These are phyloP conservation scores for Glonium stellatum DNA, from an alignment of 495 filamentous ascomycete genomes.

Conservation along the genomic window DNA sequence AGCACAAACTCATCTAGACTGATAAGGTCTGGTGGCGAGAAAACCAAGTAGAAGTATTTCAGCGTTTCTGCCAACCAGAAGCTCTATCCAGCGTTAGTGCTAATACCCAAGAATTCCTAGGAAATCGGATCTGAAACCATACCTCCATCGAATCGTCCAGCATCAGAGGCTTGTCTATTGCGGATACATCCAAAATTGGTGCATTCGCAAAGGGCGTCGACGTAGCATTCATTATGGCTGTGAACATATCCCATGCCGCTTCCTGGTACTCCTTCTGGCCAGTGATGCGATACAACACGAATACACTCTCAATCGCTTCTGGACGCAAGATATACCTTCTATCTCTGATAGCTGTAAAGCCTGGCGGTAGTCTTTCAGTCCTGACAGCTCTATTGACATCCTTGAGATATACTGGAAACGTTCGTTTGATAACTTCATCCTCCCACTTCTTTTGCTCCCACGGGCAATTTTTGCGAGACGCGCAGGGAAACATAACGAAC, in stretches of 20 bases:
- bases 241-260: constrained; percentile 71
- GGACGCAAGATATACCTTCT: constrained; percentile 58
- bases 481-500: constrained; percentile 48
- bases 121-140: not conserved
- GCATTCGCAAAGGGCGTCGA: constrained; percentile 53
- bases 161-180: constrained; percentile 7
- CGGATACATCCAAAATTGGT: constrained; percentile 50
- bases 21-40: constrained; percentile 43
- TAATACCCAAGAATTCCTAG: not conserved
- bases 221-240: constrained; percentile 53
- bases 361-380: constrained; percentile 46
- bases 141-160: constrained; percentile 35
- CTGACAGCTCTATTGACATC: constrained; percentile 27
- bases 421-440: constrained; percentile 52
- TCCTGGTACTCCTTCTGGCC: constrained; percentile 61
- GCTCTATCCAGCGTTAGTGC: constrained; percentile 19
- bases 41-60: constrained; percentile 51
- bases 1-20: constrained; percentile 51
- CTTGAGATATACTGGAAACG: constrained; percentile 35
- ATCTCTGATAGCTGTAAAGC: constrained; percentile 54
- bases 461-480: constrained; percentile 19
- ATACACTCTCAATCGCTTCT: constrained; percentile 51
- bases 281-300: constrained; percentile 69
- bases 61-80: constrained; percentile 47
- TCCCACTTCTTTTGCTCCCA: constrained; percentile 22